A percentile compares a stretch with the other conserved stretches of the same genome.
Conservation (phyloP, 495 filamentous ascomycete genomes). For the Penicillium ochrochloron region DNA sequence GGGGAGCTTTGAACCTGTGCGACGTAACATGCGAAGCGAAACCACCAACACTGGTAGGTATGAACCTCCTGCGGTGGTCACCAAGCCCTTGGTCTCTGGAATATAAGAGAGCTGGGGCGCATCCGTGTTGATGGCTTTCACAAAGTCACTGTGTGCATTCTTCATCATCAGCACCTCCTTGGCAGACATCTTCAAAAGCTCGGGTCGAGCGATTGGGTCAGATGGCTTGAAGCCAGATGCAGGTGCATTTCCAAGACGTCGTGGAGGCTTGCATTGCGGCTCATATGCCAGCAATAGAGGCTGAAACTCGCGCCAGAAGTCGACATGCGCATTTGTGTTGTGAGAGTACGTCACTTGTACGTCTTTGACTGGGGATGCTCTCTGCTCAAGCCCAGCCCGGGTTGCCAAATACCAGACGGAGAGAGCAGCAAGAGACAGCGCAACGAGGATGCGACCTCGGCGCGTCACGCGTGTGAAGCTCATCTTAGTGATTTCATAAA, state of each 20-base stretch:
- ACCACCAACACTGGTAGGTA: conserved; percentile 51
- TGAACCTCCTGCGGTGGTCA: conserved; percentile 43
- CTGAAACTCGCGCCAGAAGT: conserved; percentile 23
- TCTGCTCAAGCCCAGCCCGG: not conserved
- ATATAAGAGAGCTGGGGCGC: conserved; percentile 43
- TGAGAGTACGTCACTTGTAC: not conserved
- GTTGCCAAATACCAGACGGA: conserved; percentile 15
- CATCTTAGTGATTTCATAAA: not conserved
- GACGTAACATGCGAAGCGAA: conserved; percentile 56
- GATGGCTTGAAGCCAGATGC: conserved; percentile 15
- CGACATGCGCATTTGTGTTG: conserved; percentile 14
- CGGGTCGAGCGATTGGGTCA: conserved; percentile 27
- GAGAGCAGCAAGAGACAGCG: conserved; percentile 6
- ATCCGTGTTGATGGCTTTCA: conserved; percentile 38
- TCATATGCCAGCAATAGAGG: conserved; percentile 14
- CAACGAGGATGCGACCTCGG: conserved; percentile 9
- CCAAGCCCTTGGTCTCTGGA: conserved; percentile 47
- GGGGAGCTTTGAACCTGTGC: conserved; percentile 55
- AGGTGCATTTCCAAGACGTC: conserved; percentile 12
- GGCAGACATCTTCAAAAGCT: conserved; percentile 37
- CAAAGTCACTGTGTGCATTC: conserved; percentile 40
- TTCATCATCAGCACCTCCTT: conserved; percentile 38
- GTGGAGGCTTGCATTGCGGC: conserved; percentile 19
- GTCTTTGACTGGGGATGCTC: not conserved
- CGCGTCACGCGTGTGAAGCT: conserved; percentile 14